Conservation (phyloP, 2,329 filamentous ascomycete species). For the Orbilia blumenaviensis region DNA sequence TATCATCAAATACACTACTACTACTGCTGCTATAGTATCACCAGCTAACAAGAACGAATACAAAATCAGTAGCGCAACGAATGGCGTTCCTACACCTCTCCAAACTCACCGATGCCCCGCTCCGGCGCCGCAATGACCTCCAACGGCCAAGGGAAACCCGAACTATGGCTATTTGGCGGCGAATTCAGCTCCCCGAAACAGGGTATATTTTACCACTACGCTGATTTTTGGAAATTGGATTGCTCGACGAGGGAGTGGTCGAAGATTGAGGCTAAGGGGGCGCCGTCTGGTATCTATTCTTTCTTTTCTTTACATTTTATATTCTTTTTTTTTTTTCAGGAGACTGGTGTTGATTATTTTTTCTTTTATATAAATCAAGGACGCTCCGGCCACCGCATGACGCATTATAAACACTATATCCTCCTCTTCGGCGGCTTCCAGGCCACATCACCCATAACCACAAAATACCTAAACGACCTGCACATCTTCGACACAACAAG, state of each 20-base stretch:
- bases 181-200: constrained; percentile 98
- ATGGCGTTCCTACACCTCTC: constrained; percentile 89
- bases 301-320: not conserved
- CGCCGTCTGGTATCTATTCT: constrained; percentile 31
- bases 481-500: constrained; percentile 95
- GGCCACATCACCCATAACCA: constrained; percentile 89
- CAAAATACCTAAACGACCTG: constrained; percentile 86
- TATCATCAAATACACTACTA: too few relatives aligned
- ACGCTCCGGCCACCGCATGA: constrained; percentile 92
- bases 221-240: constrained; percentile 95
- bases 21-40: too few relatives aligned
- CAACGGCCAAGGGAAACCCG: constrained; percentile 79
- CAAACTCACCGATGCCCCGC: constrained; percentile 88
- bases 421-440: constrained; percentile 96
- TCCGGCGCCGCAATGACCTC: constrained; percentile 87
- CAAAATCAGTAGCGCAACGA: constrained; percentile 70
- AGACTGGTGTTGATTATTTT: constrained; percentile 61
- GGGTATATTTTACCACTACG: constrained; percentile 98
- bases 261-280: constrained; percentile 76
- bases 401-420: constrained; percentile 85
- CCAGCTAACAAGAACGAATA: not conserved
- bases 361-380: too few relatives aligned
- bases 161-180: constrained; percentile 91
- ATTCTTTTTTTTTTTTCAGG: too few relatives aligned
- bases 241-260: constrained; percentile 87